These are phyloP conservation scores for Phytopythium cucurbitacearum DNA, from an alignment of 352 stramenopile genomes.

Conservation along the genomic window DNA sequence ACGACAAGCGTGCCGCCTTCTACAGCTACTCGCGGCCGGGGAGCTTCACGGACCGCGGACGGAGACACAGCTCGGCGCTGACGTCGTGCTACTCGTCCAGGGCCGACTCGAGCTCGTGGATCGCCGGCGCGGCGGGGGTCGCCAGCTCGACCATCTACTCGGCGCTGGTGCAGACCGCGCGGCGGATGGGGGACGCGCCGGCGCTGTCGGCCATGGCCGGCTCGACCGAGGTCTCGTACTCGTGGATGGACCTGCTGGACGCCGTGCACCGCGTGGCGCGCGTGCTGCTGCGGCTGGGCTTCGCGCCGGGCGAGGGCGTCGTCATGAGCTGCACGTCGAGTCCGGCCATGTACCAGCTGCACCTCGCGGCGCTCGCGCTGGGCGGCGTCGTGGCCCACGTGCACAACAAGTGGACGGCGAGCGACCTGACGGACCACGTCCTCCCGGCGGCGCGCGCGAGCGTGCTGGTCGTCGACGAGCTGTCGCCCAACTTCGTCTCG, in stretches of 20 bases:
- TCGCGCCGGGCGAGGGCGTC: conserved; percentile 50
- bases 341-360: conserved; percentile 46
- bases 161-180: no score
- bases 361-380: conserved; percentile 49
- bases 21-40: no score
- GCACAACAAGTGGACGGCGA: conserved; percentile 38
- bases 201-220: no score
- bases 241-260: conserved; percentile 20
- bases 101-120: no score
- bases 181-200: no score
- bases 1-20: no score
- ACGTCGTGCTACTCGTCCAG: no score
- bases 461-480: conserved; percentile 53
- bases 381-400: conserved; percentile 62
- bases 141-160: no score
- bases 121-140: no score
- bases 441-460: conserved; percentile 46
- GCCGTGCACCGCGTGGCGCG: conserved; percentile 28
- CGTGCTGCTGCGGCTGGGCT: conserved; percentile 47
- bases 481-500: conserved; percentile 43
- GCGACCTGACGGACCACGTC: conserved; percentile 49
- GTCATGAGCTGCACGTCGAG: conserved; percentile 43
- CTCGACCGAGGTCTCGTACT: no score
- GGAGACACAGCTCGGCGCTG: no score
- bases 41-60: no score